Evolutionary conservation across 768 basidiomycete species (phyloP).

Genomic region (Leucogyrophana mollusca): DNA sequence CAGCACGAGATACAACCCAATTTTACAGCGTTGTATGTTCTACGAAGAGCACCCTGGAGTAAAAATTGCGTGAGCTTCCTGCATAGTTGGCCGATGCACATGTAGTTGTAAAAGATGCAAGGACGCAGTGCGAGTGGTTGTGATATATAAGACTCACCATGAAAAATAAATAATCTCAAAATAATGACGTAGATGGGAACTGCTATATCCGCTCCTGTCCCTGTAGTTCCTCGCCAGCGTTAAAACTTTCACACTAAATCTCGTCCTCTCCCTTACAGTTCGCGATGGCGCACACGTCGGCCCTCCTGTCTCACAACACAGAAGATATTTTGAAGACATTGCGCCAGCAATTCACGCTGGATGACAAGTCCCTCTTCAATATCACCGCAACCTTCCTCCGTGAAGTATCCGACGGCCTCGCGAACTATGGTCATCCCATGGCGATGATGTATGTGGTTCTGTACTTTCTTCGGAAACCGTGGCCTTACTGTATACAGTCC

Average conservation of each 20-base stretch:
- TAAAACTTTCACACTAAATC: no score
- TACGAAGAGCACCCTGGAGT: neutral
- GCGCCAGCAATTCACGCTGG: constrained; percentile 70
- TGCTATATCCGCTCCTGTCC: constrained; percentile 1
- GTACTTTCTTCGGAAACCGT: neutral
- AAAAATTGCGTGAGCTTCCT: neutral
- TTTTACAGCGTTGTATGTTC: neutral
- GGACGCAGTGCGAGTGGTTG: no score
- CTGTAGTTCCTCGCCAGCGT: no score
- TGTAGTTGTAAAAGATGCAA: no score
- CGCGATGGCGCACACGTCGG: constrained; percentile 39
- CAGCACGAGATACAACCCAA: no score
- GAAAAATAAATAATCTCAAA: neutral
- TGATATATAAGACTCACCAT: neutral
- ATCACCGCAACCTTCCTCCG: constrained; percentile 79
- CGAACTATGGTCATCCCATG: constrained; percentile 74
- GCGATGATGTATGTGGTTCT: constrained; percentile 78
- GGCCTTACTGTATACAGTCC: constrained; percentile 49
- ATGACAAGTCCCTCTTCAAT: constrained; percentile 54
- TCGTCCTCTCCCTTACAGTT: no score
- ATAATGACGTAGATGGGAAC: neutral
- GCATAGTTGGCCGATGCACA: no score
- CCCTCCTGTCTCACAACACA: constrained; percentile 38
- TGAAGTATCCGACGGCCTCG: constrained; percentile 76
- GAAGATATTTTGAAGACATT: constrained; percentile 61